Conservation (phyloP, 2,329 filamentous ascomycete species). For the Sporothrix globosa region DNA sequence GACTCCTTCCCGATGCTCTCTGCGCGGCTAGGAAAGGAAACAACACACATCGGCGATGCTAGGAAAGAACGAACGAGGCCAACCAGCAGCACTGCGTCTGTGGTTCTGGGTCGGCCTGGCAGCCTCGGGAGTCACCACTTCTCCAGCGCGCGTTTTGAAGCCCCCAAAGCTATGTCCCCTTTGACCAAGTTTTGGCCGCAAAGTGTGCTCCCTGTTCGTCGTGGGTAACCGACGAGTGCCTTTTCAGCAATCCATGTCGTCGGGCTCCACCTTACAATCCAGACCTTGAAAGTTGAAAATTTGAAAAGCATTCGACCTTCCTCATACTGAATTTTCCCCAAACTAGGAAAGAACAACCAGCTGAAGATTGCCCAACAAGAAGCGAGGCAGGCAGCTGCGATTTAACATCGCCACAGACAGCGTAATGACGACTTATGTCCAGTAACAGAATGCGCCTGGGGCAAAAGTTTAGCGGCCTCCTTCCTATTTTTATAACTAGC, state of each 20-base stretch:
- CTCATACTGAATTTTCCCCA: no score
- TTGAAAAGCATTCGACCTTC: no score
- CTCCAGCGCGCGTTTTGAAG: background rate
- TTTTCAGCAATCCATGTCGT: background rate
- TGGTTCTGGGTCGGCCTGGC: background rate
- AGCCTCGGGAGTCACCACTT: background rate
- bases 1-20: conserved; percentile 28
- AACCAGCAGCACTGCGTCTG: background rate
- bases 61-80: conserved; percentile 16
- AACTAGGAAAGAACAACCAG: background rate
- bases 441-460: conserved; percentile 1
- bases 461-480: conserved; percentile 27
- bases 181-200: background rate
- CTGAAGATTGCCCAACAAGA: no score
- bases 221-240: no score
- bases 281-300: no score
- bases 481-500: conserved; percentile 28
- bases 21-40: background rate
- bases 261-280: background rate
- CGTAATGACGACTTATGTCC: conserved; percentile 19
- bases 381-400: conserved; percentile 16
- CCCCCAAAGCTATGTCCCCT: background rate
- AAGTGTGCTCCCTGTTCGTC: background rate
- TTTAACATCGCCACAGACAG: background rate
- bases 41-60: background rate